These are phyloP conservation scores for Mycena pura DNA, from an alignment of 768 basidiomycete species.

Conservation along the genomic window DNA sequence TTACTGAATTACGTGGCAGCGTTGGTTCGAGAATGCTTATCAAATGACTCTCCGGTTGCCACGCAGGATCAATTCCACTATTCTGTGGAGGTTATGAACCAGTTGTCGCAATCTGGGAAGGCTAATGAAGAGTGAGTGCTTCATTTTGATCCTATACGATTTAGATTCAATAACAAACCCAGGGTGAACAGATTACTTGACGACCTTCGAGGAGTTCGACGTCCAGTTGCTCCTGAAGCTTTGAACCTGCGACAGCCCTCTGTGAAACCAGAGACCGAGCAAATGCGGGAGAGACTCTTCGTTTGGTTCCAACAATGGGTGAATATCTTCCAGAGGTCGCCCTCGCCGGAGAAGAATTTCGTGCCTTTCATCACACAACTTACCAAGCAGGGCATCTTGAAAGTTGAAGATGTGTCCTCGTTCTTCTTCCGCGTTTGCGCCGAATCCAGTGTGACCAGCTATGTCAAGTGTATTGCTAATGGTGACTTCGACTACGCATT, in stretches of 20 bases:
- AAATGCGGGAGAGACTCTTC: constrained; percentile 76
- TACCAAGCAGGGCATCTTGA: constrained; percentile 95
- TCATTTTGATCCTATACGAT: background rate
- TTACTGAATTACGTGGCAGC: constrained; percentile 83
- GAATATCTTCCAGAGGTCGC: constrained; percentile 88
- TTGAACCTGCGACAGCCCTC: constrained; percentile 51
- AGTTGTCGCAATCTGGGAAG: constrained; percentile 75
- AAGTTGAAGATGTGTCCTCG: constrained; percentile 93
- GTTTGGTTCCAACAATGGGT: constrained; percentile 97
- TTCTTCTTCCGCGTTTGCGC: constrained; percentile 99
- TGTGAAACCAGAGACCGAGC: constrained; percentile 74
- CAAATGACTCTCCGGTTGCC: constrained; percentile 80
- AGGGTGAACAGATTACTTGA: constrained; percentile 80
- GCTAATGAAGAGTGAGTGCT: constrained; percentile 82
- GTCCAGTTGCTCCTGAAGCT: constrained; percentile 50
- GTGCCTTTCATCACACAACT: constrained; percentile 97
- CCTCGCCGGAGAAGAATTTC: constrained; percentile 92
- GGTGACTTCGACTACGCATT: constrained; percentile 82
- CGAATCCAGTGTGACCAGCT: constrained; percentile 91
- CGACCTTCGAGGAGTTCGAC: constrained; percentile 76
- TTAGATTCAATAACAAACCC: constrained; percentile 13
- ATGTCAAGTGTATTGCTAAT: constrained; percentile 74
- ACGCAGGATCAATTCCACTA: constrained; percentile 80
- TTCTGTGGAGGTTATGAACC: constrained; percentile 81
- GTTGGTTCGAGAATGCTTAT: constrained; percentile 85